Conservation (phyloP, 2,329 filamentous ascomycete species). For the Penicillium polonicum region DNA sequence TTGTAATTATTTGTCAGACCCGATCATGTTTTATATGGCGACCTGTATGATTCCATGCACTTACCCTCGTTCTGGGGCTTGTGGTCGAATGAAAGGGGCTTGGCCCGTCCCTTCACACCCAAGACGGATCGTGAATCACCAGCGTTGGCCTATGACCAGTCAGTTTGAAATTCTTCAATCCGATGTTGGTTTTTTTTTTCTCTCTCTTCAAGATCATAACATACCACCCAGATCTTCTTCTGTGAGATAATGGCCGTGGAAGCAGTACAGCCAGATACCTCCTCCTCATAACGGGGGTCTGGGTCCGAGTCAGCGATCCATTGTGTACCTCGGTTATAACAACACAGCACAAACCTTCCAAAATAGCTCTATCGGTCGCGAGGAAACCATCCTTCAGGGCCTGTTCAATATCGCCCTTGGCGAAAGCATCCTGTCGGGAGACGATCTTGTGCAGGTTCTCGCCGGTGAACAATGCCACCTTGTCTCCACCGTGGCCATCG, state of each 20-base stretch:
- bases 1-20: constrained; percentile 17
- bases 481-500: constrained; percentile 95
- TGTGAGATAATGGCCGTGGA: constrained; percentile 85
- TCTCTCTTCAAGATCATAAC: constrained; percentile 43
- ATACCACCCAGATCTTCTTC: constrained; percentile 91
- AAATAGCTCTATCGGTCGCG: constrained; percentile 90
- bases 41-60: constrained; percentile 7
- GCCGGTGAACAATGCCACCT: constrained; percentile 89
- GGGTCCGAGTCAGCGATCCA: constrained; percentile 22
- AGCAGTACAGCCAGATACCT: constrained; percentile 96
- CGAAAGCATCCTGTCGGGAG: constrained; percentile 90
- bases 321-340: neutral
- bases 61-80: constrained; percentile 97
- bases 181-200: neutral
- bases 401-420: constrained; percentile 87
- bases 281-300: constrained; percentile 97
- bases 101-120: constrained; percentile 94
- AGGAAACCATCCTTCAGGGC: constrained; percentile 96
- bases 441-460: constrained; percentile 93
- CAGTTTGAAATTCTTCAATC: constrained; percentile 24
- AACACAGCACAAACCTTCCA: constrained; percentile 68
- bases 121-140: constrained; percentile 94
- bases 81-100: constrained; percentile 98
- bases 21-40: neutral
- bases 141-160: constrained; percentile 73